Conservation (phyloP, 805 yeast species). For the Candida caryicola region DNA sequence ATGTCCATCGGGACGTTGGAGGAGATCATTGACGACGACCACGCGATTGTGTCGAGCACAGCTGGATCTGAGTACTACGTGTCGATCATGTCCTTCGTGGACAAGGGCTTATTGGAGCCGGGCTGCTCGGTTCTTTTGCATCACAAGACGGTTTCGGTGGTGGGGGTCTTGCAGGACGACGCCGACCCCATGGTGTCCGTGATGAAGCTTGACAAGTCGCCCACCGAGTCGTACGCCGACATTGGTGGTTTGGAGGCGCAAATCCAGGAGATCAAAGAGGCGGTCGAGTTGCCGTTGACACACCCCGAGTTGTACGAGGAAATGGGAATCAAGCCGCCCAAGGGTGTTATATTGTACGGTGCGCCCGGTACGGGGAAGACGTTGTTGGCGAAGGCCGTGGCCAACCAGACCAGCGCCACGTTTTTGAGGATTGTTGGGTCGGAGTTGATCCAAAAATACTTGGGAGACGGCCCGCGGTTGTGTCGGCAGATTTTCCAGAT, state of each 20-base stretch:
- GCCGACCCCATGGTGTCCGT: constrained; percentile 97
- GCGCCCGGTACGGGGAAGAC: constrained; percentile 99
- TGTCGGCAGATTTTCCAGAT: constrained; percentile 92
- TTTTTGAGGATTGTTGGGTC: constrained; percentile 95
- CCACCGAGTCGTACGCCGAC: constrained; percentile 94
- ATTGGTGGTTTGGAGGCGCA: constrained; percentile 95
- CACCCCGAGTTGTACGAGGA: constrained; percentile 97
- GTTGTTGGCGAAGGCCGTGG: constrained; percentile 93
- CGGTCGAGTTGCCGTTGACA: constrained; percentile 91
- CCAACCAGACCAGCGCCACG: constrained; percentile 95
- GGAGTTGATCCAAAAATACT: constrained; percentile 91
- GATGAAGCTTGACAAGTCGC: constrained; percentile 97
- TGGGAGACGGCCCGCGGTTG: constrained; percentile 97
- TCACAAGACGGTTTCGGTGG: constrained; percentile 91
- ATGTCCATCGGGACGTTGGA: constrained; percentile 95
- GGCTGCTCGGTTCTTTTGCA: constrained; percentile 95
- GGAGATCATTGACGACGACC: constrained; percentile 97
- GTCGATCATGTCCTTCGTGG: constrained; percentile 92
- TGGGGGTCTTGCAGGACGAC: constrained; percentile 98
- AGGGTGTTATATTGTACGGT: constrained; percentile 95
- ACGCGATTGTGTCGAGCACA: constrained; percentile 93
- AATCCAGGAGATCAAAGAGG: constrained; percentile 96
- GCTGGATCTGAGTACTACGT: constrained; percentile 98
- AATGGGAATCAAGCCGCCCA: constrained; percentile 98
- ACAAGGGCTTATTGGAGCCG: constrained; percentile 92